Evolutionary conservation across 495 filamentous ascomycete species (phyloP), one percentile per base, ranked within the genome.

Genomic region (Hypoxylon perforatum): DNA sequence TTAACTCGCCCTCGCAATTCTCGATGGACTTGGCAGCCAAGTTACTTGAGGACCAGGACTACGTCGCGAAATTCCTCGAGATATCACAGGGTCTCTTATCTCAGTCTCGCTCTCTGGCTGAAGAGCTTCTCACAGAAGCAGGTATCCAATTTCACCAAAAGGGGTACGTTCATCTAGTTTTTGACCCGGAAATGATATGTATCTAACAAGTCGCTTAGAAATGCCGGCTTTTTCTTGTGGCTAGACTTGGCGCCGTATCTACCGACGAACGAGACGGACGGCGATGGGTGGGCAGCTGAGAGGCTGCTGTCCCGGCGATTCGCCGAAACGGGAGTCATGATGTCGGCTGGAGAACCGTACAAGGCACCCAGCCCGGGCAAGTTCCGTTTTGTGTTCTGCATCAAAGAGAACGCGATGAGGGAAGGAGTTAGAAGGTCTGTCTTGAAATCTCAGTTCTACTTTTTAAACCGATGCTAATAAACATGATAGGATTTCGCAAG

Each of bases 201-300:
- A 28, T 38, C 56, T 63, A 49, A 48, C 39, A 25, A 39, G n/a
- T 8, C 0, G 10, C 76, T 44, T 54, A 77, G 54, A 63, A 84
- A 86, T 73, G 86, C 85, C 5, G 87, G 78, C 0, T 82, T 90
- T 53, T 90, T 89, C 66, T 64, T 90, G 8, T 89, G 87, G 87
- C 67, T 85, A 1, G 78, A 89, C 74, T 70, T 90, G 25, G 73
- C 36, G 67, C 44, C 76, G 63, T 70, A 64, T 61, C 12, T 76
- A 61, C 46, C 66, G 4, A 6, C 60, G 4, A 45, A 39, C 41
- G 69, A 71, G 14, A 56, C 59, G 4, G 39, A 61, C n/a, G 70
- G 68, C 1, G 65, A 72, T 35, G 68, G 57, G 0, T 73, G 73
- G 72, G 64, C 55, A 15, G 69, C 44, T n/a, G 73, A 77, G 52